These are phyloP conservation scores for Iris pallida DNA, from an alignment of 116 monocot genomes.

Conservation along the genomic window DNA sequence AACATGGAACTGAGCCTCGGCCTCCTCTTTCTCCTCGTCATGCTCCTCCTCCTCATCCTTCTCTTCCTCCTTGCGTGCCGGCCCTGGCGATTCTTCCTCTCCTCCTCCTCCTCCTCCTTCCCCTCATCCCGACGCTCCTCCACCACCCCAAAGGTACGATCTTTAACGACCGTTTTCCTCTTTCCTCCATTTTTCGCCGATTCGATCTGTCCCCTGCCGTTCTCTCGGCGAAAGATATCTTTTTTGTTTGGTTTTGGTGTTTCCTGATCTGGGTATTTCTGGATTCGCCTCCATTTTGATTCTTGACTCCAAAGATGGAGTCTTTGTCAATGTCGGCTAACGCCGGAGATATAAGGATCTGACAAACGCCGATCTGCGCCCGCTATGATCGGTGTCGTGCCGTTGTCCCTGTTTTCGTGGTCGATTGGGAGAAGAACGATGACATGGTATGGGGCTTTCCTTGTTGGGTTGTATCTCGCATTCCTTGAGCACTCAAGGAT, in stretches of 20 bases:
- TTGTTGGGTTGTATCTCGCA: no score
- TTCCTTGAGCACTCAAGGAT: no score
- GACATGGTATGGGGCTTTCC: no score
- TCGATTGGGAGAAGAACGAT: no score
- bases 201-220: background rate
- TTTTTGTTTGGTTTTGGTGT: background rate
- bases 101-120: no score
- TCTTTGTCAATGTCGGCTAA: background rate
- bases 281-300: background rate
- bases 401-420: no score
- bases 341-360: background rate
- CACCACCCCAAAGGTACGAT: background rate
- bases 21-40: slow-evolving; percentile 18
- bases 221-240: background rate
- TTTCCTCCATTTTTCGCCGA: background rate
- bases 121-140: background rate
- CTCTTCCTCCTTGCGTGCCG: slow-evolving; percentile 35
- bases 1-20: slow-evolving; percentile 12
- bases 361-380: background rate
- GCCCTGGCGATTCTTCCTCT: slow-evolving; percentile 45
- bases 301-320: background rate
- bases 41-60: slow-evolving; percentile 39
- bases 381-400: no score
- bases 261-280: background rate
- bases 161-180: background rate